Conservation (phyloP, 495 filamentous ascomycete species). For the Cryomyces antarcticus region DNA sequence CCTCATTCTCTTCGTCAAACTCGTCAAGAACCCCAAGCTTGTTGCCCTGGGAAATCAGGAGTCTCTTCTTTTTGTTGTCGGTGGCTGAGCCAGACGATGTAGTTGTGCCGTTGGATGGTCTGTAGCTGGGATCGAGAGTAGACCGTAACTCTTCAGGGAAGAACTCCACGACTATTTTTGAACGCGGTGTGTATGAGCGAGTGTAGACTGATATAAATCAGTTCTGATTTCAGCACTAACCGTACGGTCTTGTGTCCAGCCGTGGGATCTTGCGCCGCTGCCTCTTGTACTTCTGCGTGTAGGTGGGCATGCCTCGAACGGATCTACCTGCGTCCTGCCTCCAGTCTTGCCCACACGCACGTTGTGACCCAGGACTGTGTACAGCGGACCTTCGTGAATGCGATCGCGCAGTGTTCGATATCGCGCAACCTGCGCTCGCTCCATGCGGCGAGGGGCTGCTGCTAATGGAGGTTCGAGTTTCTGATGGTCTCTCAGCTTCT, state of each 20-base stretch:
- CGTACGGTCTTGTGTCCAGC: conserved; percentile 28
- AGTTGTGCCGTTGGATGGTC: conserved; percentile 10
- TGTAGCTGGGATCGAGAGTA: conserved; percentile 23
- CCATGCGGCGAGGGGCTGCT: conserved; percentile 11
- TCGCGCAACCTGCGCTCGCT: conserved; percentile 20
- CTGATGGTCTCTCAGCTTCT: not conserved
- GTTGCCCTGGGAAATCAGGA: conserved; percentile 3
- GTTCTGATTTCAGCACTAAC: conserved; percentile 14
- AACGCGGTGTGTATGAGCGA: not conserved
- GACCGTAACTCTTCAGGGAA: conserved; percentile 37
- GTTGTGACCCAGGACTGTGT: conserved; percentile 31
- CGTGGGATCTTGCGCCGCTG: conserved; percentile 29
- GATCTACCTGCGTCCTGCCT: conserved; percentile 26
- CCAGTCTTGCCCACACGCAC: conserved; percentile 19
- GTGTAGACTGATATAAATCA: not conserved
- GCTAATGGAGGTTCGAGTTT: conserved; percentile 8
- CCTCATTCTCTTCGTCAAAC: conserved; percentile 18
- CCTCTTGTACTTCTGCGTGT: conserved; percentile 33
- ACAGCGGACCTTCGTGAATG: conserved; percentile 35
- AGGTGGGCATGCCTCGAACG: conserved; percentile 42
- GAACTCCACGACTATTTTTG: conserved; percentile 27
- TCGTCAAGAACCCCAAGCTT: conserved; percentile 18
- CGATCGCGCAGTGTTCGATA: conserved; percentile 29
- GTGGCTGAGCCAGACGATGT: conserved; percentile 18
- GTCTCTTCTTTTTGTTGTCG: conserved; percentile 13